Evolutionary conservation across 1,139 yeast species (phyloP).

Genomic region (Debaryomycetaceae sp.): DNA sequence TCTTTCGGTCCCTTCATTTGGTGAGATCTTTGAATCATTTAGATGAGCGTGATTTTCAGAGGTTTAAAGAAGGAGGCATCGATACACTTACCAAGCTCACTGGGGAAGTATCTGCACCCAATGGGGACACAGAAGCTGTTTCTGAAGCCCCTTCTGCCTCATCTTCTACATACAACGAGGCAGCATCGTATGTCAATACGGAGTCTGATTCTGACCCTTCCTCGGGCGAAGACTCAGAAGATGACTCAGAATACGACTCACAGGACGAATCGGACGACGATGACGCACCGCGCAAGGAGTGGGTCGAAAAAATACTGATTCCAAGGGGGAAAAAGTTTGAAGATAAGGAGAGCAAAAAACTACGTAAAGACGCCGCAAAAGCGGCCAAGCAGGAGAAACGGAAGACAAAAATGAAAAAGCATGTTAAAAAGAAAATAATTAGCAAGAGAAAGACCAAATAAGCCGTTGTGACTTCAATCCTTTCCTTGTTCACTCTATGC

Average conservation of each 20-base stretch:
- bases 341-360: conserved; percentile 81
- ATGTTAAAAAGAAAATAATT: conserved; percentile 75
- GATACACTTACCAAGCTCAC: conserved; percentile 63
- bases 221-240: conserved; percentile 14
- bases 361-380: conserved; percentile 79
- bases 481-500: no score
- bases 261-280: conserved; percentile 32
- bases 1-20: conserved; percentile 82
- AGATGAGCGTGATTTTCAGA: conserved; percentile 85
- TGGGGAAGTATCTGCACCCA: conserved; percentile 18
- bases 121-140: no score
- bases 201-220: conserved; percentile 14
- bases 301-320: conserved; percentile 38
- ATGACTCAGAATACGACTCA: conserved; percentile 28
- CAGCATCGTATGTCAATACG: conserved; percentile 5
- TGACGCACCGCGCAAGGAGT: conserved; percentile 37
- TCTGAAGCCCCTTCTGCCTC: no score
- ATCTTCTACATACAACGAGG: no score
- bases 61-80: conserved; percentile 77
- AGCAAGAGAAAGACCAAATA: conserved; percentile 46
- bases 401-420: conserved; percentile 87
- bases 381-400: conserved; percentile 85
- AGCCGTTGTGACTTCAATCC: no score
- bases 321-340: conserved; percentile 74
- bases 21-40: conserved; percentile 70